phyloP scores from a whole-genome alignment of 169 alveolate genomes.

The Eimeria maxima region DNA sequence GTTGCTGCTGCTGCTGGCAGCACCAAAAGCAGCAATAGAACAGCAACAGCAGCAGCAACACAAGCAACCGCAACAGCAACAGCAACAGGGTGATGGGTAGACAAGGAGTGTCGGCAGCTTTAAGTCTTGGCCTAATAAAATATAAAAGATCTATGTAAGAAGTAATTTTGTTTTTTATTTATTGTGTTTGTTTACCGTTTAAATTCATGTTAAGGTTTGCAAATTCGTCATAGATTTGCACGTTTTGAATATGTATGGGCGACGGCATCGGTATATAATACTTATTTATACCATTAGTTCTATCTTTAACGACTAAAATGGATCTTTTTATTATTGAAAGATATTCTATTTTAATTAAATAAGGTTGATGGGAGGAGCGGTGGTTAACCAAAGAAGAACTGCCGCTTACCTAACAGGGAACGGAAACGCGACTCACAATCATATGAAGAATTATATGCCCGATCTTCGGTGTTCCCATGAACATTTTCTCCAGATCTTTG shows the following conservation, averaged over 20 bases:
- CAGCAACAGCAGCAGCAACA: neutral
- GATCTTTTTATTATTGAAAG: neutral
- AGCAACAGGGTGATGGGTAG: neutral
- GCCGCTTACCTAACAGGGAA: neutral
- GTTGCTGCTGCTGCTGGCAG: too few species aligned
- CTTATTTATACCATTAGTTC: neutral
- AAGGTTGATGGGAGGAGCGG: neutral
- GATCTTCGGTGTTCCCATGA: neutral
- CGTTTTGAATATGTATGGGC: too few species aligned
- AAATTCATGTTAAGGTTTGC: too few species aligned
- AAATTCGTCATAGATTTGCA: too few species aligned
- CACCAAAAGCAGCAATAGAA: too few species aligned
- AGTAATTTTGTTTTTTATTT: too few species aligned
- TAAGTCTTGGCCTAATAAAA: neutral
- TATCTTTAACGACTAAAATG: neutral
- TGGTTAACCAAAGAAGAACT: neutral
- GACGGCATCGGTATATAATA: neutral
- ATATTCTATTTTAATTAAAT: too few species aligned
- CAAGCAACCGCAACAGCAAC: neutral
- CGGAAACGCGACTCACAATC: neutral
- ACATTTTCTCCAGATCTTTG: neutral
- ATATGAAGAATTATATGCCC: neutral
- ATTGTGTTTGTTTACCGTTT: too few species aligned
- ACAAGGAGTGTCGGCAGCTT: neutral
- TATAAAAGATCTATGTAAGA: too few species aligned